Percentiles rank a stretch among this genome's conserved stretches.
phyloP scores from a whole-genome alignment of 768 basidiomycete species.

The Pleurotus eryngii region DNA sequence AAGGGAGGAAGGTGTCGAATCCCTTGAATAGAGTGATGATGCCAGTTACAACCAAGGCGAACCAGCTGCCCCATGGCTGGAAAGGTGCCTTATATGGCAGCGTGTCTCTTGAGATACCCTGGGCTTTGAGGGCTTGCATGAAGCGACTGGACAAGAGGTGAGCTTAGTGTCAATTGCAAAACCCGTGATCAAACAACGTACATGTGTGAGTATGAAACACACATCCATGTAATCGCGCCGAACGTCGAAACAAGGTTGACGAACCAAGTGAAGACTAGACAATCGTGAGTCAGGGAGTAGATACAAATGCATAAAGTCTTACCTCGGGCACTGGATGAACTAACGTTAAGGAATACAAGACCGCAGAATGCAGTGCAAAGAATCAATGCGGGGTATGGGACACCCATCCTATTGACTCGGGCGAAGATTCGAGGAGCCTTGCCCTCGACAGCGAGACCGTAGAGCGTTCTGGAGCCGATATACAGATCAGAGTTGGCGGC shows the following conservation, averaged over 20 bases:
- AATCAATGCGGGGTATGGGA: conserved; percentile 49
- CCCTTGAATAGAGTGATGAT: conserved; percentile 61
- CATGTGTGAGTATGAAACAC: conserved; percentile 60
- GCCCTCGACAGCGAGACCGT: conserved; percentile 47
- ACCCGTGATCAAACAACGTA: conserved; percentile 24
- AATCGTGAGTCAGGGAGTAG: conserved; percentile 20
- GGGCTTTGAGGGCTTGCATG: conserved; percentile 41
- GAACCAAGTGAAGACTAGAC: conserved; percentile 48
- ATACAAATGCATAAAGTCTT: neutral
- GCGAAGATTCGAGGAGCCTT: conserved; percentile 45
- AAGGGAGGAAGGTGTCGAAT: conserved; percentile 48
- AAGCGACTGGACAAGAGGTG: conserved; percentile 28
- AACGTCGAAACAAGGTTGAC: conserved; percentile 47
- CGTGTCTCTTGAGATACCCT: conserved; percentile 37
- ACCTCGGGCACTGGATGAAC: conserved; percentile 49
- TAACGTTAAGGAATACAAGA: conserved; percentile 58
- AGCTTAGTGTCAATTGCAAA: neutral
- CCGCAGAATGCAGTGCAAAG: conserved; percentile 53
- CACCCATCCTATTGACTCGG: conserved; percentile 41
- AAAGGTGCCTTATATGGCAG: conserved; percentile 58
- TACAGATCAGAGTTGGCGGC: conserved; percentile 64
- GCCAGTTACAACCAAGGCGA: conserved; percentile 48
- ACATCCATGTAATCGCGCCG: conserved; percentile 48
- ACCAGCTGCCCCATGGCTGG: conserved; percentile 59
- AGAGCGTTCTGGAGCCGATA: conserved; percentile 45